Evolutionary conservation across 768 basidiomycete genomes (phyloP), one percentile per base, ranked within the genome.

Genomic region (Russula earlei): DNA sequence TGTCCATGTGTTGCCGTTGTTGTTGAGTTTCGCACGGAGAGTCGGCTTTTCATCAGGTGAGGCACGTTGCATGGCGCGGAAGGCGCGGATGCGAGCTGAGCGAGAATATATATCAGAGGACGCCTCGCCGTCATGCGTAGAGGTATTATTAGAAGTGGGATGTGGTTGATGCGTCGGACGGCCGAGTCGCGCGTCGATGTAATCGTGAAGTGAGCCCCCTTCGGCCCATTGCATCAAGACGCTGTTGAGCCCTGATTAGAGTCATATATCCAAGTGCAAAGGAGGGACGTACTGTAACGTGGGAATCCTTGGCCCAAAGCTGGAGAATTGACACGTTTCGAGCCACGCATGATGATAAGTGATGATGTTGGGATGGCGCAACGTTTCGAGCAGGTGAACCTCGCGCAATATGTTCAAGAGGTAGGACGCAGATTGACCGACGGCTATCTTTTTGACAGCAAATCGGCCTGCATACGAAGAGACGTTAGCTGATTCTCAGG

Each of bases 341-440:
- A 97, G 77, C 93, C 93, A 97, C 0, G 93, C 83, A 65, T 95
- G 93, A 68, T 97, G 95, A 65, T 96, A 96, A 4, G 89, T 91
- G 58, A 98, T 79, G 61, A 98, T 95, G 61, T 97, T 95, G 5
- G 84, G 87, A 70, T 98, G 94, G 54, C 86, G 84, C 4, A 98
- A 73, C 25, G 80, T 76, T 66, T 97, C 93, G 41, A 97, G 73
- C 9, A 96, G 74, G 41, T 89, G 82, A 52, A 97, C 89, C 74
- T 94, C 92, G 42, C 82, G 81, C 37, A 94, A 72, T 52, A 89
- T 92, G 47, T 83, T 84, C 38, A 92, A 71, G 6, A 95, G 74
- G 71, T 94, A 94, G 2, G 83, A 76, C 62, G 91, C 87, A 0
- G 91, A 94, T 65, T 90, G 82, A 46, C 93, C 93, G 0, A 97